Conservation (phyloP, 2,329 filamentous ascomycete genomes). For the Neopestalotiopsis sp. region DNA sequence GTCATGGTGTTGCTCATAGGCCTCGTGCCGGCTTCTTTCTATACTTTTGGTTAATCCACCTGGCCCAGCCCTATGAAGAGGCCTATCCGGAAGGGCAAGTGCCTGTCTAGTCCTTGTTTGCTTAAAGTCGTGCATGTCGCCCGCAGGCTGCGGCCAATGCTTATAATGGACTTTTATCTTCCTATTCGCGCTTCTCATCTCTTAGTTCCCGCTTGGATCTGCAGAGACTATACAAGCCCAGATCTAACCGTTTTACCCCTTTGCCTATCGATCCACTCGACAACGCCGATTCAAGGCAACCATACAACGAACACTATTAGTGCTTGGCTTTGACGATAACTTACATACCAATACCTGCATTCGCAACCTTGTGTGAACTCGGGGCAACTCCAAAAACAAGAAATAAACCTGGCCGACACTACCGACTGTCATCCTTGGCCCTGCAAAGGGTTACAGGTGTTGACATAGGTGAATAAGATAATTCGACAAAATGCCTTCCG, state of each 20-base stretch:
- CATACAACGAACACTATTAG: not conserved
- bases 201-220: conserved; percentile 15
- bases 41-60: conserved; percentile 10
- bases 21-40: conserved; percentile 14
- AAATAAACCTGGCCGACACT: not conserved
- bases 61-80: conserved; percentile 12
- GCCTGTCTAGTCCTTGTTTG: conserved; percentile 13
- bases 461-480: not conserved
- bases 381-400: not conserved
- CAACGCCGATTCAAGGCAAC: not conserved
- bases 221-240: not conserved
- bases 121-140: conserved; percentile 13
- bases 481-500: conserved; percentile 14
- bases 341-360: not conserved
- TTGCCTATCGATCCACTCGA: conserved; percentile 9
- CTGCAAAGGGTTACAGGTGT: conserved; percentile 2
- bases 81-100: conserved; percentile 15
- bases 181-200: conserved; percentile 18
- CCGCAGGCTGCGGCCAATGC: conserved; percentile 13
- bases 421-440: conserved; percentile 1
- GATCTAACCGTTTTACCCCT: not conserved
- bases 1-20: not conserved
- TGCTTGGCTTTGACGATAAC: not conserved
- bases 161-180: conserved; percentile 15
- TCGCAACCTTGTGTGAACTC: not conserved